phyloP scores from a whole-genome alignment of 1,284 basidiomycete genomes.

The Leccinum idahoense region DNA sequence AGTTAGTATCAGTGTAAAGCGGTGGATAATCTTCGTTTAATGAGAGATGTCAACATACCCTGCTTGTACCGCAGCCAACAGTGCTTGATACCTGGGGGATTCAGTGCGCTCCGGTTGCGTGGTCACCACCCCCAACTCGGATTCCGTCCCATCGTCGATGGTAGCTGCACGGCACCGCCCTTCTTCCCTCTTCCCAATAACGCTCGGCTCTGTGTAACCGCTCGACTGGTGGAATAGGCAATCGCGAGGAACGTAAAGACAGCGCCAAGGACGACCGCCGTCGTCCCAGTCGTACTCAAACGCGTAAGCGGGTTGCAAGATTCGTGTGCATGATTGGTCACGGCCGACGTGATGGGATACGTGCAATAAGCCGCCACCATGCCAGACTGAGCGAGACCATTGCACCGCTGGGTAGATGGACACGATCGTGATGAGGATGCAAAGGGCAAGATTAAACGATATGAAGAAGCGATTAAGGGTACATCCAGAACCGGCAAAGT shows the following conservation, averaged over 20 bases:
- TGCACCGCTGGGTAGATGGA: conserved; percentile 87
- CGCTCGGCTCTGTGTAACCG: conserved; percentile 91
- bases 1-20: no score
- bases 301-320: conserved; percentile 86
- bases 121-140: conserved; percentile 71
- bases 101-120: conserved; percentile 86
- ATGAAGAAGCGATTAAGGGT: conserved; percentile 94
- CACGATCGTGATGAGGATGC: conserved; percentile 76
- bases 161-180: conserved; percentile 59
- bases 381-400: conserved; percentile 87
- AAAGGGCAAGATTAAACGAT: conserved; percentile 85
- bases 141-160: conserved; percentile 48
- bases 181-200: conserved; percentile 75
- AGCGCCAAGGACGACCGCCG: conserved; percentile 87
- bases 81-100: conserved; percentile 46
- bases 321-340: conserved; percentile 84
- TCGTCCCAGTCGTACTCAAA: conserved; percentile 72
- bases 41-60: conserved; percentile 46
- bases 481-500: conserved; percentile 87
- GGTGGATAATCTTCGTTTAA: neutral
- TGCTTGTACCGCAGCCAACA: conserved; percentile 95
- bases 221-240: conserved; percentile 93
- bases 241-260: conserved; percentile 97
- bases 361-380: conserved; percentile 98
- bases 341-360: conserved; percentile 91